These are phyloP conservation scores for Centaurea solstitialis DNA, from an alignment of 129 eudicot species.

Conservation along the genomic window DNA sequence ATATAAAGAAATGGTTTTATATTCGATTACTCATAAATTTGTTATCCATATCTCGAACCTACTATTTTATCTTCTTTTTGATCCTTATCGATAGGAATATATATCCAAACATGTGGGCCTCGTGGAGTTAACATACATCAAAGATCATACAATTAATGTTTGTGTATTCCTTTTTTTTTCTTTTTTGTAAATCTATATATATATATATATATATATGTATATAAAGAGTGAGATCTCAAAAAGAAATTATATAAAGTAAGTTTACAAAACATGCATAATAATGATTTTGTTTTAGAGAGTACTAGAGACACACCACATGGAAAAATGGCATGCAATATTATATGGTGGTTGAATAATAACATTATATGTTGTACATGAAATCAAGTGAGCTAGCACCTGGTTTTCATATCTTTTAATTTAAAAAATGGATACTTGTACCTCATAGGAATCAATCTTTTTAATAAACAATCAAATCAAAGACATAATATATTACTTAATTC, in stretches of 20 bases:
- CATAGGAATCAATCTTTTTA: no score
- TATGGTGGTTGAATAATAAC: no score
- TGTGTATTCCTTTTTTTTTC: no score
- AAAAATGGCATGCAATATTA: neutral
- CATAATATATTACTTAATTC: no score
- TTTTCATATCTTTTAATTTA: neutral
- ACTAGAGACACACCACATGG: neutral
- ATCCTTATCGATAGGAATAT: conserved; percentile 9
- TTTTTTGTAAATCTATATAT: no score
- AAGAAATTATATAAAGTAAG: neutral
- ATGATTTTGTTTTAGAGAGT: neutral
- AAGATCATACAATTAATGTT: no score
- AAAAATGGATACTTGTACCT: no score
- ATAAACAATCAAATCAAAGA: no score
- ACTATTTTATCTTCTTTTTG: neutral
- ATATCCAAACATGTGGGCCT: conserved; percentile 12
- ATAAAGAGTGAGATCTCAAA: neutral
- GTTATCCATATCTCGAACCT: conserved; percentile 2
- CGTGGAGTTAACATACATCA: neutral
- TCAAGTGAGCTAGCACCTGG: neutral
- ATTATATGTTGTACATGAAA: no score
- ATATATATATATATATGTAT: neutral
- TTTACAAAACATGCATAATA: no score
- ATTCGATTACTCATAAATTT: neutral
- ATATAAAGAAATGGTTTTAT: neutral